phyloP scores from a whole-genome alignment of 2,329 filamentous ascomycete genomes.

The Colletotrichum orchidophilum region DNA sequence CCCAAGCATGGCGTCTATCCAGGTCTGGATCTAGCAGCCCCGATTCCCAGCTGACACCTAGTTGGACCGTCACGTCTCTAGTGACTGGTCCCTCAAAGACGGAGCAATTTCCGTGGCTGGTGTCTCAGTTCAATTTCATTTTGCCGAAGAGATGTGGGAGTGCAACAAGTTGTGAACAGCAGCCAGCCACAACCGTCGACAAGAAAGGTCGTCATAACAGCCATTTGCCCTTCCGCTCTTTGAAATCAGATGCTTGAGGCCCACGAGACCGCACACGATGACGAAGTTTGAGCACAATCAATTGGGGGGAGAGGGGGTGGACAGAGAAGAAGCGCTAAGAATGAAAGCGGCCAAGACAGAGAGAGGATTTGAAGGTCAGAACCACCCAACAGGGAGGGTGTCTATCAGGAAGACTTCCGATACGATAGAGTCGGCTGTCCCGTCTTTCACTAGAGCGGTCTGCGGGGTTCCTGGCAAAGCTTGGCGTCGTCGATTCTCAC shows the following conservation, averaged over 20 bases:
- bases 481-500: constrained; percentile 15
- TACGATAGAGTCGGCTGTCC: constrained; percentile 20
- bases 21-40: background rate
- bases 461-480: constrained; percentile 29
- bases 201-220: background rate
- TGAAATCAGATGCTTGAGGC: background rate
- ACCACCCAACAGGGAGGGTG: constrained; percentile 1
- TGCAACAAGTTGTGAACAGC: background rate
- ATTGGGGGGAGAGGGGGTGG: background rate
- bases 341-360: constrained; percentile 11
- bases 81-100: background rate
- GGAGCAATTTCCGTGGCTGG: background rate
- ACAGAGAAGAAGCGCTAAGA: background rate
- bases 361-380: background rate
- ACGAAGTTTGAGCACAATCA: constrained; percentile 16
- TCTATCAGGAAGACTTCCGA: constrained; percentile 31
- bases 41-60: background rate
- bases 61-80: background rate
- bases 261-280: background rate
- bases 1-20: background rate
- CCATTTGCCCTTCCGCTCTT: background rate
- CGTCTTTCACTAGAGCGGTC: constrained; percentile 20
- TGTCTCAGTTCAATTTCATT: background rate
- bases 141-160: background rate
- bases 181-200: background rate